Evolutionary conservation across 148 eudicot species (phyloP).

Genomic region (Suaeda aralocaspica): DNA sequence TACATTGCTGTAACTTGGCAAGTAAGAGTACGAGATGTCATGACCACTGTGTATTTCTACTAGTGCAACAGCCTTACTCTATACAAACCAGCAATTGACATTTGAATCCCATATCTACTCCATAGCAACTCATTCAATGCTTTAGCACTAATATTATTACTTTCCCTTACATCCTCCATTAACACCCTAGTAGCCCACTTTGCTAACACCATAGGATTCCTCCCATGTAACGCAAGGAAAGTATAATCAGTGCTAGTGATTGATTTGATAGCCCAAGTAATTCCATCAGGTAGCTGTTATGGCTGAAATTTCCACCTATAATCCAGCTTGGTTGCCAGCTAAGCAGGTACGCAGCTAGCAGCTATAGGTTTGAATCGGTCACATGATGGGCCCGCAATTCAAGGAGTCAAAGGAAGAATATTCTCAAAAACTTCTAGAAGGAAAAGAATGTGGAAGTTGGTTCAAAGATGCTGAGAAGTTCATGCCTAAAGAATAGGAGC

Average conservation of each 20-base stretch:
- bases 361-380: no score
- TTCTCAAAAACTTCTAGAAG: no score
- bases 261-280: background rate
- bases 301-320: no score
- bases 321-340: no score
- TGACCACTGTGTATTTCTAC: background rate
- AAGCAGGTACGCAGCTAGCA: no score
- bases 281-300: background rate
- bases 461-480: no score
- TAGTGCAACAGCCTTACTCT: background rate
- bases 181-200: background rate
- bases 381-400: no score
- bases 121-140: background rate
- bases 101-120: background rate
- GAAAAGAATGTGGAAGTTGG: no score
- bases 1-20: background rate
- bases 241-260: background rate
- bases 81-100: background rate
- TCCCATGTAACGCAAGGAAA: background rate
- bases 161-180: background rate
- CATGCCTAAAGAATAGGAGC: no score
- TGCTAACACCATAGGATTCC: background rate
- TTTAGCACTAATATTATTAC: background rate
- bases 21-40: background rate
- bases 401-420: no score